phyloP scores from a whole-genome alignment of 2,329 filamentous ascomycete species.

The Alternaria novae-zelandiae region DNA sequence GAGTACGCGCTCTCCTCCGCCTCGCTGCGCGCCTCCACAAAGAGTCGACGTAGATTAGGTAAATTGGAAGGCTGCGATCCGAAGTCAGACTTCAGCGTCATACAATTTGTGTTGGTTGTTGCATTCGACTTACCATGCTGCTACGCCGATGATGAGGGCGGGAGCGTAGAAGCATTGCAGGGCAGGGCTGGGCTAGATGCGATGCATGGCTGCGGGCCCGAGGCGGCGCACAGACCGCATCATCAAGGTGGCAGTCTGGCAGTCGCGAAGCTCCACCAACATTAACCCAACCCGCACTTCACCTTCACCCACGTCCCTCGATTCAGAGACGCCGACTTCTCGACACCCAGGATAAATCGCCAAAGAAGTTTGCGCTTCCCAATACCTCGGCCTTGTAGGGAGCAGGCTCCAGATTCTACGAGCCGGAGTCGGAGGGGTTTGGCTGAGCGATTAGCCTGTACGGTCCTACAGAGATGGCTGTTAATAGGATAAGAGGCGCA shows the following conservation, averaged over 20 bases:
- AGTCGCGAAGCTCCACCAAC: conserved; percentile 32
- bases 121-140: conserved; percentile 23
- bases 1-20: conserved; percentile 95
- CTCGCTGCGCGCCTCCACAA: conserved; percentile 91
- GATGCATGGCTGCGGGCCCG: neutral
- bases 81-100: neutral
- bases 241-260: conserved; percentile 39
- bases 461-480: conserved; percentile 71
- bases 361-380: conserved; percentile 4
- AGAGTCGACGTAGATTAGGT: conserved; percentile 93
- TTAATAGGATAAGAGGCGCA: conserved; percentile 93
- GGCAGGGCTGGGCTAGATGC: conserved; percentile 9
- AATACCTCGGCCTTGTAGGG: neutral
- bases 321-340: neutral
- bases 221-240: conserved; percentile 29
- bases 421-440: conserved; percentile 44
- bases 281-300: conserved; percentile 18
- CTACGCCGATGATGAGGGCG: conserved; percentile 8
- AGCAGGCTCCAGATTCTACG: conserved; percentile 1
- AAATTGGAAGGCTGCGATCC: conserved; percentile 69
- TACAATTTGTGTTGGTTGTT: neutral
- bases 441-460: conserved; percentile 38
- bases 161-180: conserved; percentile 10
- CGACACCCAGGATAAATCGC: neutral
- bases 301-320: conserved; percentile 10